Evolutionary conservation across 1,139 yeast species (phyloP).

Genomic region (Groenewaldozyma sp.): DNA sequence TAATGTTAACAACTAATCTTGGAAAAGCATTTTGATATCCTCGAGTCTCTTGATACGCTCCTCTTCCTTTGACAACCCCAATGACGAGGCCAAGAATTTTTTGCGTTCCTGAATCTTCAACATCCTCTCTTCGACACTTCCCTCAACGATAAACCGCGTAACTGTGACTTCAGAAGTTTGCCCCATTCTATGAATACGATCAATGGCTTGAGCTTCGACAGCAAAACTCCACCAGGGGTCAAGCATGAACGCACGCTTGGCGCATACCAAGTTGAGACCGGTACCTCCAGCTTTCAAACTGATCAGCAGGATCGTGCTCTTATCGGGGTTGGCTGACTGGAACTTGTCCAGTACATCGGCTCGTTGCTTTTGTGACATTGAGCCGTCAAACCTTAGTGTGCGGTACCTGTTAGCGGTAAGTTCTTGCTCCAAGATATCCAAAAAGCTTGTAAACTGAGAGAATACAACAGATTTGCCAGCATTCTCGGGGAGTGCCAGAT

Average conservation of each 20-base stretch:
- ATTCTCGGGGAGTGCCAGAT: constrained; percentile 43
- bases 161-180: constrained; percentile 69
- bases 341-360: constrained; percentile 53
- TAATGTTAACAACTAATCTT: constrained; percentile 19
- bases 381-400: constrained; percentile 70
- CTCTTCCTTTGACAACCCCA: constrained; percentile 71
- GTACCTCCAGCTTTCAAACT: constrained; percentile 95
- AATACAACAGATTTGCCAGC: constrained; percentile 77
- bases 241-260: constrained; percentile 82
- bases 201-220: constrained; percentile 90
- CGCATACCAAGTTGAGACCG: constrained; percentile 81
- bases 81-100: constrained; percentile 75
- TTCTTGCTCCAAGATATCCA: constrained; percentile 66
- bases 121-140: constrained; percentile 88
- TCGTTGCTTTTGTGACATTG: constrained; percentile 60
- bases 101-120: constrained; percentile 78
- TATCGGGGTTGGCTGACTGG: constrained; percentile 26
- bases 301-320: constrained; percentile 51
- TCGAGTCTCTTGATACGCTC: constrained; percentile 67
- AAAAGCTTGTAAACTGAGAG: constrained; percentile 79
- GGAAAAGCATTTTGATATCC: constrained; percentile 71
- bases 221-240: constrained; percentile 99
- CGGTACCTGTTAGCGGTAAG: constrained; percentile 39
- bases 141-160: constrained; percentile 68
- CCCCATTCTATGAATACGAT: constrained; percentile 87